Percentiles rank a stretch among this genome's conserved stretches.
Evolutionary conservation across 257 asterid species (phyloP).

Genomic region (Rubia yunnanensis): DNA sequence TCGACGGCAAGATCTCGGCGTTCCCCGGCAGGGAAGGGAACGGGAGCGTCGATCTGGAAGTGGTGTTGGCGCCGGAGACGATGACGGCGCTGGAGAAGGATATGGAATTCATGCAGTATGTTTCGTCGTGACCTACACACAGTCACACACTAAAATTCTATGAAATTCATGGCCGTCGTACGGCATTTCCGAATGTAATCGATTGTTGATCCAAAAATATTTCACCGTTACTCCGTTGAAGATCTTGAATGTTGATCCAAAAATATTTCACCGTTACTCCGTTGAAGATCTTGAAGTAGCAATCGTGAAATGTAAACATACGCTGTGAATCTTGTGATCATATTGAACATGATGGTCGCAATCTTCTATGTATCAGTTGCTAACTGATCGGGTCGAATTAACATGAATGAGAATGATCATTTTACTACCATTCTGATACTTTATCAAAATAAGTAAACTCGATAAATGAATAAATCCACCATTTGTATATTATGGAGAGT

Average conservation of each 20-base stretch:
- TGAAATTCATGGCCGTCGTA: background rate
- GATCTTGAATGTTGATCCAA: background rate
- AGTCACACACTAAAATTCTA: background rate
- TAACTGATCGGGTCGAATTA: no score
- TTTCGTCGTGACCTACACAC: slow-evolving; percentile 16
- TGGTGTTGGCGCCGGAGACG: slow-evolving; percentile 71
- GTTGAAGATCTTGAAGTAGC: background rate
- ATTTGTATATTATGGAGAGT: no score
- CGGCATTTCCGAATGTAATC: background rate
- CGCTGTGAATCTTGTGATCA: background rate
- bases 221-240: background rate
- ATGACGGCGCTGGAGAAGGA: slow-evolving; percentile 66
- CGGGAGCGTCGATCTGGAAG: slow-evolving; percentile 90
- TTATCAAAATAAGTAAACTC: no score
- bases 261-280: background rate
- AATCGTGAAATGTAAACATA: background rate
- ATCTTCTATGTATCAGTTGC: no score
- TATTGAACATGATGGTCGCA: background rate
- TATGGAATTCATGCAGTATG: slow-evolving; percentile 71
- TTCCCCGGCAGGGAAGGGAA: slow-evolving; percentile 77
- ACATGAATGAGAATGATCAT: no score
- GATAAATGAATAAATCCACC: no score
- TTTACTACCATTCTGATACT: no score
- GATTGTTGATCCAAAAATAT: background rate
- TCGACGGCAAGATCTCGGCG: slow-evolving; percentile 95